Conservation (phyloP, 1,139 yeast species). For the Yamadazyma diddensiae region DNA sequence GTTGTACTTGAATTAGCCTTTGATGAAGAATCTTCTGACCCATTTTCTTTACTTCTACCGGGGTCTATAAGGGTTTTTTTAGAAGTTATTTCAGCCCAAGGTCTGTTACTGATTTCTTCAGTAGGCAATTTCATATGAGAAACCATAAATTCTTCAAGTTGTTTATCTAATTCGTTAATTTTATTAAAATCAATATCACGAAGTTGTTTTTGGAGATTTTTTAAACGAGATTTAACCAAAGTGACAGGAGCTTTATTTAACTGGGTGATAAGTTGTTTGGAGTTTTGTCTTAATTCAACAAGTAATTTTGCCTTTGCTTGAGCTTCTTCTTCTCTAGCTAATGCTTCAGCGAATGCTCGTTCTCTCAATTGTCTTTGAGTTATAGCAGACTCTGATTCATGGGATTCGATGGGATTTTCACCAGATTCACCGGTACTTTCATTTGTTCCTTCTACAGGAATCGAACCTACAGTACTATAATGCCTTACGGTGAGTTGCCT, state of each 20-base stretch:
- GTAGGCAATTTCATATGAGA: constrained; percentile 34
- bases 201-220: constrained; percentile 30
- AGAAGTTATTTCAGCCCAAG: constrained; percentile 27
- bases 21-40: neutral
- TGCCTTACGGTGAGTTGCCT: neutral
- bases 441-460: neutral
- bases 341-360: constrained; percentile 42
- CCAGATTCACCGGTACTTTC: neutral
- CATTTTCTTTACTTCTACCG: constrained; percentile 1
- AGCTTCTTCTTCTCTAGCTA: constrained; percentile 44
- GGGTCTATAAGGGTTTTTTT: constrained; percentile 7
- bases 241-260: constrained; percentile 37
- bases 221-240: constrained; percentile 29
- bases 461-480: neutral
- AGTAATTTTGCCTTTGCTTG: constrained; percentile 34
- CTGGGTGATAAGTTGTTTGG: constrained; percentile 26
- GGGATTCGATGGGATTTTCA: constrained; percentile 1
- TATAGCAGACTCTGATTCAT: constrained; percentile 3
- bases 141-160: constrained; percentile 39
- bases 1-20: constrained; percentile 17
- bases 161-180: constrained; percentile 41
- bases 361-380: constrained; percentile 37
- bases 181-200: constrained; percentile 27
- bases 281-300: constrained; percentile 31
- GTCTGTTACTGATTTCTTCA: constrained; percentile 28